These are phyloP conservation scores for Triticum urartu DNA, from an alignment of 176 grass and related monocot species.

Conservation along the genomic window DNA sequence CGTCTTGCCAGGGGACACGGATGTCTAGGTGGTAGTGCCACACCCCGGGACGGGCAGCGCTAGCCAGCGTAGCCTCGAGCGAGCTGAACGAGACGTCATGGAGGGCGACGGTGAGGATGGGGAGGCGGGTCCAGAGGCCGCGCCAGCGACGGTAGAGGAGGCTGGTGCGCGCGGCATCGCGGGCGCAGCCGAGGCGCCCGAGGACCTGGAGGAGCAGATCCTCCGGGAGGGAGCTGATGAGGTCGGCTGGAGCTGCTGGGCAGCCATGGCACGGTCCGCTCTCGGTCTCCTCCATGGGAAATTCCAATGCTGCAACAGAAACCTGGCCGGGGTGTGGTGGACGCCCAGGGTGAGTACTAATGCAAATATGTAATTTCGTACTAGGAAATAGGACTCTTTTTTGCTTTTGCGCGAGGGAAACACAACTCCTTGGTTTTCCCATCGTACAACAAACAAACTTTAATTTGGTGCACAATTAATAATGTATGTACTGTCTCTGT, in stretches of 20 bases:
- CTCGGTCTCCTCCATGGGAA: no score
- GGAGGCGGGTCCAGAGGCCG: neutral
- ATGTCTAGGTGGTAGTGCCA: neutral
- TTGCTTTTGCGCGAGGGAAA: no score
- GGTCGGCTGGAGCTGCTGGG: neutral
- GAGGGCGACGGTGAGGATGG: neutral
- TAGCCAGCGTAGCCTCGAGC: neutral
- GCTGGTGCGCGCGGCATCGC: neutral
- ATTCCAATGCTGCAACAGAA: no score
- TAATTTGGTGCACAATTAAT: no score
- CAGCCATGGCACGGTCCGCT: no score
- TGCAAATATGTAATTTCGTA: no score
- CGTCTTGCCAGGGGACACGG: neutral
- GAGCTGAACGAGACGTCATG: neutral
- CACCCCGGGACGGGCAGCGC: neutral
- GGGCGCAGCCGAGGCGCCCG: neutral
- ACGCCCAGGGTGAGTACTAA: no score
- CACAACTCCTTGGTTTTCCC: no score
- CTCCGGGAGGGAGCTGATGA: neutral
- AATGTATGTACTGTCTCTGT: no score
- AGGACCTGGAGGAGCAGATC: neutral
- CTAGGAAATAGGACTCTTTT: no score
- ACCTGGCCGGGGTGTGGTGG: no score
- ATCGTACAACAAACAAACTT: no score
- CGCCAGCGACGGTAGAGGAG: neutral